Conservation (phyloP, 352 stramenopile genomes). For the Phytophthora constricta region DNA sequence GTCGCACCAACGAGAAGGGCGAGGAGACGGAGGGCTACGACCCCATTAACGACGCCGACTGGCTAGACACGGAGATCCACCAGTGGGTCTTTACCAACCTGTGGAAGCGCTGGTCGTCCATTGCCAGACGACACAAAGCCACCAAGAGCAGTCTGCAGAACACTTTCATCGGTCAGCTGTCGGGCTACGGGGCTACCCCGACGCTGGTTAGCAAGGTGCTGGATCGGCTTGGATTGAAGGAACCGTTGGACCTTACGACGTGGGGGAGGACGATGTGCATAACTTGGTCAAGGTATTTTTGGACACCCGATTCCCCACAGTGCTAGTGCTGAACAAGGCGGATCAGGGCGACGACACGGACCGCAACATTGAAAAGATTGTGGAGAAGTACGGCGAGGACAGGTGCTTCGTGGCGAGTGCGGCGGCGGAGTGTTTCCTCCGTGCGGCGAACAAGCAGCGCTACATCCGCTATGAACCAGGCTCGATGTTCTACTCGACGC, state of each 20-base stretch:
- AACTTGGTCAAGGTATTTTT: constrained; percentile 82
- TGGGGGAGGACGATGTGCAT: constrained; percentile 78
- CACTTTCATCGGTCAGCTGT: constrained; percentile 81
- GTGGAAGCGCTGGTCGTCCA: constrained; percentile 84
- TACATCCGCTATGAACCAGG: constrained; percentile 88
- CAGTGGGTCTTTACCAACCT: constrained; percentile 91
- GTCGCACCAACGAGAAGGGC: constrained; percentile 91
- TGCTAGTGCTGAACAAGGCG: constrained; percentile 91
- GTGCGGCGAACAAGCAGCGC: constrained; percentile 72
- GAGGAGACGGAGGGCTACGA: constrained; percentile 89
- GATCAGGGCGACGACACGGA: constrained; percentile 87
- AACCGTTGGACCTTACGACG: constrained; percentile 62
- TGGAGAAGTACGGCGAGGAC: constrained; percentile 88
- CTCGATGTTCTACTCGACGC: constrained; percentile 86
- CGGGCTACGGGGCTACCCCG: constrained; percentile 79
- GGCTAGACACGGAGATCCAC: constrained; percentile 87
- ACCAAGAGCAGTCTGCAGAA: constrained; percentile 72
- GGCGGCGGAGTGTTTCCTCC: constrained; percentile 86
- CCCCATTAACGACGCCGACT: constrained; percentile 90
- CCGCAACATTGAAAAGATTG: constrained; percentile 88
- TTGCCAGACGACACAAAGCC: constrained; percentile 74
- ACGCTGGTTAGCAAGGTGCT: constrained; percentile 79
- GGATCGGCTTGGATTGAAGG: constrained; percentile 64
- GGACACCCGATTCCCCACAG: constrained; percentile 81
- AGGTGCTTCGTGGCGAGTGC: constrained; percentile 88